Base-by-base conservation (phyloP, 768 basidiomycete genomes). In the Pleurotus citrinopileatus region DNA sequence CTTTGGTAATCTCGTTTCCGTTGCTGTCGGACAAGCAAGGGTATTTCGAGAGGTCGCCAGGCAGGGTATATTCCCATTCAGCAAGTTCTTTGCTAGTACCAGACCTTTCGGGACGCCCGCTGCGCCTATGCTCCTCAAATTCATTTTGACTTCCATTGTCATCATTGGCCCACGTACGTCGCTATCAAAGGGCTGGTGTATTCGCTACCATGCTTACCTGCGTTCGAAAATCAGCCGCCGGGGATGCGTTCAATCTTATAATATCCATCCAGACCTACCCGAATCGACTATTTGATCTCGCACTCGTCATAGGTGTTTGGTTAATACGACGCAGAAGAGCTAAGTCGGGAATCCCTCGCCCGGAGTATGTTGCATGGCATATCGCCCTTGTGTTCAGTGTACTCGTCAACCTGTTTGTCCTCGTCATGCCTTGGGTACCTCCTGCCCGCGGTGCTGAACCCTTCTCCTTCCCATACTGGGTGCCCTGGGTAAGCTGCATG, bases 21-120 rank as follows among this genome's bases (percentile, higher is more conserved):
- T 69, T 20, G 58, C 70, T 34, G 67, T 78, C 52, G 77, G 73
- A 7, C 65, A 76, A 62, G 66, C 76, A 10, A 72, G 79, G 34
- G 65, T 80, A 42, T 67, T 81, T 25, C 73, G 79, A 20, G 80
- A 82, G 62, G 68, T 79, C 26, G 79, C 75, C 12, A 69, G 80
- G 45, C 79, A 81, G 65, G 80, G 80, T 9, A 65, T 82, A 3
- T 65, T 82, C 15, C 80, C 80, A 0, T 79, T 68, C 44, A 71
- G 78, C 1, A 63, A 59, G 4, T 74, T 81, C 62, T 80, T 77
- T 60, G 70, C 76, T 2, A 75, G 75, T 2, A 78, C 72, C 8
- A 66, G 69, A 44, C 79, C 79, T 3, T 78, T 81, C 48, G 76
- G 74, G 26, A 79, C 79, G 1, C 79, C 81, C 1, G 58, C 73